Percentiles rank a stretch among this genome's conserved stretches.
These are phyloP conservation scores for Paramecium primaurelia DNA, from an alignment of 73 alveolate species.

Conservation along the genomic window DNA sequence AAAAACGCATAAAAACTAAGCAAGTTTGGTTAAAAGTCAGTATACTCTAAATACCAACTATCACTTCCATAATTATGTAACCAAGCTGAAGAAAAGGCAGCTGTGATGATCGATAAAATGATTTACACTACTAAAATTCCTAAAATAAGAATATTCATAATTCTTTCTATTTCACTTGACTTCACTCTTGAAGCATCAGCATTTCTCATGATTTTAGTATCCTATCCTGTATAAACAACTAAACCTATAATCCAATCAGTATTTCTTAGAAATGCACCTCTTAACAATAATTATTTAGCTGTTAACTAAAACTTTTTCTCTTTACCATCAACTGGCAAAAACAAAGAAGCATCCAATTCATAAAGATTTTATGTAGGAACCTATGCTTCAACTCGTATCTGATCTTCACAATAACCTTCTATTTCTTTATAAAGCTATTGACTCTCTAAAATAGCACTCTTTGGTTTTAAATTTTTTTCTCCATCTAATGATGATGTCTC, in stretches of 20 bases:
- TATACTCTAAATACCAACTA: neutral
- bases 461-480: constrained; percentile 93
- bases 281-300: constrained; percentile 83
- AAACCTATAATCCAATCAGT: constrained; percentile 94
- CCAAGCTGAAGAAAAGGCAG: neutral
- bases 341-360: constrained; percentile 72
- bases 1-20: constrained; percentile 61
- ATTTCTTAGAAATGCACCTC: constrained; percentile 92
- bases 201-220: constrained; percentile 84
- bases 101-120: neutral
- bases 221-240: constrained; percentile 85
- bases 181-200: constrained; percentile 66
- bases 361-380: constrained; percentile 80
- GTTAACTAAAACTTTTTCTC: constrained; percentile 26
- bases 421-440: neutral
- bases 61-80: neutral
- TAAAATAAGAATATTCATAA: constrained; percentile 45
- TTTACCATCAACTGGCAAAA: neutral
- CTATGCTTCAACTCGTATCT: constrained; percentile 59
- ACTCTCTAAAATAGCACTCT: constrained; percentile 57
- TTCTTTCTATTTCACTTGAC: constrained; percentile 62
- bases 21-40: constrained; percentile 41
- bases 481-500: constrained; percentile 97
- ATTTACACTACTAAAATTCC: constrained; percentile 20
- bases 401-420: neutral